These are phyloP conservation scores for Effrenium voratum DNA, from an alignment of 73 alveolate species.

Conservation along the genomic window DNA sequence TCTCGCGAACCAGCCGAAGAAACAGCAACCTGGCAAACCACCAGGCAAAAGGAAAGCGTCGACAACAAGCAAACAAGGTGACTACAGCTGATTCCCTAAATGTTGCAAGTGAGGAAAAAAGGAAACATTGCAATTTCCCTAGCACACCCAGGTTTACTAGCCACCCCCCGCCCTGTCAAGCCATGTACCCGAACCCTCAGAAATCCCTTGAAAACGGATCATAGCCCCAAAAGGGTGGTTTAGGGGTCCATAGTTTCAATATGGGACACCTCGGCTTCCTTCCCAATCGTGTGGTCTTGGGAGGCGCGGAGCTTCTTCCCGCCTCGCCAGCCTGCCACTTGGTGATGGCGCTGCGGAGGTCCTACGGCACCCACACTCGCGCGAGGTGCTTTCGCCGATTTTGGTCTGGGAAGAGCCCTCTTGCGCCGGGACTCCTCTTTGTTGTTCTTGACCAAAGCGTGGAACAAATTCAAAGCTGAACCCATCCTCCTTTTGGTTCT, in stretches of 20 bases:
- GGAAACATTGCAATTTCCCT: neutral
- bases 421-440: neutral
- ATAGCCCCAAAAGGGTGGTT: neutral
- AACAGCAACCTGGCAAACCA: too few relatives aligned
- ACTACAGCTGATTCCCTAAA: too few relatives aligned
- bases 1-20: too few relatives aligned
- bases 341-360: conserved; percentile 41
- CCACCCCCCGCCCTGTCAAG: neutral
- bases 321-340: conserved; percentile 70
- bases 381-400: neutral
- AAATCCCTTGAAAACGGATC: neutral
- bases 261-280: too few relatives aligned
- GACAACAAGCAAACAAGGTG: too few relatives aligned
- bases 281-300: neutral
- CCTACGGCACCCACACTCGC: too few relatives aligned
- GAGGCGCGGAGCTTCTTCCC: neutral
- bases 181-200: neutral
- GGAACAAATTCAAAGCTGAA: neutral
- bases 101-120: too few relatives aligned
- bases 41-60: too few relatives aligned
- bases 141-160: neutral
- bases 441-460: neutral
- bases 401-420: neutral
- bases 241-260: neutral
- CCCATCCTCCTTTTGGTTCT: neutral